Percentiles rank a stretch among this genome's conserved stretches.
phyloP scores from a whole-genome alignment of 768 basidiomycete genomes.

The Collybia sp. region DNA sequence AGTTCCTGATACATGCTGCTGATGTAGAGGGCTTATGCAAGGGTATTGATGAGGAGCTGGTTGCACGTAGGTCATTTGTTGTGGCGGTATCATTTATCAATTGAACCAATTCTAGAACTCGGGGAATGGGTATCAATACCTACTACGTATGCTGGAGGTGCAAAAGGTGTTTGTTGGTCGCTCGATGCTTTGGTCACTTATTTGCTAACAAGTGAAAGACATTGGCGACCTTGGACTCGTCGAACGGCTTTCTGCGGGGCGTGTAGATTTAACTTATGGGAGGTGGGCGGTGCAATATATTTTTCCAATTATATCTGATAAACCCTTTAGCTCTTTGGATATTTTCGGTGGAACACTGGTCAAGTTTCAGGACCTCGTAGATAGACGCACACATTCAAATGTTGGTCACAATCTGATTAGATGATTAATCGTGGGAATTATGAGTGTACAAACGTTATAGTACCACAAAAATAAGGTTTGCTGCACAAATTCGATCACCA shows the following conservation, averaged over 20 bases:
- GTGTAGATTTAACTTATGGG: constrained; percentile 84
- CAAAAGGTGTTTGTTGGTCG: constrained; percentile 53
- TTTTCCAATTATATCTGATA: background rate
- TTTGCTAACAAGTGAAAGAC: constrained; percentile 38
- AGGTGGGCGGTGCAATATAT: constrained; percentile 38
- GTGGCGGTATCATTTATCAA: background rate
- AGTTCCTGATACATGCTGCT: constrained; percentile 96
- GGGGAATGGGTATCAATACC: constrained; percentile 91
- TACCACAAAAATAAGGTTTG: constrained; percentile 41
- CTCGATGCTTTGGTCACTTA: background rate
- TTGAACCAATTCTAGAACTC: constrained; percentile 49
- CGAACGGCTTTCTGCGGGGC: constrained; percentile 72
- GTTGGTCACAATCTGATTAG: constrained; percentile 15
- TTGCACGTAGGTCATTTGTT: constrained; percentile 50
- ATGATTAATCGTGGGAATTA: constrained; percentile 28
- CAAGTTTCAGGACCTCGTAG: constrained; percentile 51
- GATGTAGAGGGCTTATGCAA: constrained; percentile 97
- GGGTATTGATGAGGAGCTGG: constrained; percentile 90
- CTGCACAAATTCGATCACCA: constrained; percentile 23
- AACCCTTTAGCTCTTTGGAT: constrained; percentile 43
- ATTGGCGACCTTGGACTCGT: constrained; percentile 80
- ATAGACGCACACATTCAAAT: too few species aligned
- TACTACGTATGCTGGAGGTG: constrained; percentile 96
- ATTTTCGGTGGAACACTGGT: constrained; percentile 69
- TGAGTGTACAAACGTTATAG: constrained; percentile 25